Percentiles rank a stretch among this genome's conserved stretches.
Evolutionary conservation across 1,139 yeast genomes (phyloP).

Genomic region (Lodderomyces orthopsilosis): DNA sequence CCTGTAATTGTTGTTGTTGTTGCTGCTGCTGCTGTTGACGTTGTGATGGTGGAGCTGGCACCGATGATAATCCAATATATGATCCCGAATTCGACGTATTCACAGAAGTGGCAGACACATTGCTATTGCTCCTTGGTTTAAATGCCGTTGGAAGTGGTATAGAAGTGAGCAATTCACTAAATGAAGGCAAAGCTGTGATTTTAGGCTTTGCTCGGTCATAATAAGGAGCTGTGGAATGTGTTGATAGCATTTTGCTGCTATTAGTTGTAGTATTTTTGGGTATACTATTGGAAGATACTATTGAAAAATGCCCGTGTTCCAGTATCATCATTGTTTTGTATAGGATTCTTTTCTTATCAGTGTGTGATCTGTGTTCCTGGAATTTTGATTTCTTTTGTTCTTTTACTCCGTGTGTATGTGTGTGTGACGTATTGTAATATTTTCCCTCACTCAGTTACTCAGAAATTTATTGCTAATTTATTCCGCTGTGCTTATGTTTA

Average conservation of each 20-base stretch:
- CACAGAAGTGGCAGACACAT: constrained; percentile 1
- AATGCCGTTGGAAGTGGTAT: constrained; percentile 34
- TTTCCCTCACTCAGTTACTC: too few species aligned
- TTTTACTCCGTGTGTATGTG: too few species aligned
- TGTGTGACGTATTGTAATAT: too few species aligned
- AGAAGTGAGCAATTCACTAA: constrained; percentile 35
- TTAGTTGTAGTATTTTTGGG: not conserved
- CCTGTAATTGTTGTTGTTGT: constrained; percentile 2
- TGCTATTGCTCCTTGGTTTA: constrained; percentile 13
- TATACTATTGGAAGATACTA: not conserved
- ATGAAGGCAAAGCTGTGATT: constrained; percentile 30
- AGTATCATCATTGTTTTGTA: not conserved
- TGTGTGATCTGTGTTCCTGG: not conserved
- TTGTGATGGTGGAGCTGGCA: not conserved
- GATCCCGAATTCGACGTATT: not conserved
- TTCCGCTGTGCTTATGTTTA: too few species aligned
- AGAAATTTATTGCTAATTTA: too few species aligned
- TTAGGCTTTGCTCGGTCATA: constrained; percentile 3
- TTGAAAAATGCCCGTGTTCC: not conserved
- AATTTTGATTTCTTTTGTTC: too few species aligned
- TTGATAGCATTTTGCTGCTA: not conserved
- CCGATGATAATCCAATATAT: not conserved
- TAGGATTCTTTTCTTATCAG: not conserved
- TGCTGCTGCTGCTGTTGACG: constrained; percentile 1
- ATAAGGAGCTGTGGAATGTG: not conserved